A percentile compares a stretch with the other conserved stretches of the same genome.
These are phyloP conservation scores for Scleroderma bovista DNA, from an alignment of 768 basidiomycete genomes.

Conservation along the genomic window DNA sequence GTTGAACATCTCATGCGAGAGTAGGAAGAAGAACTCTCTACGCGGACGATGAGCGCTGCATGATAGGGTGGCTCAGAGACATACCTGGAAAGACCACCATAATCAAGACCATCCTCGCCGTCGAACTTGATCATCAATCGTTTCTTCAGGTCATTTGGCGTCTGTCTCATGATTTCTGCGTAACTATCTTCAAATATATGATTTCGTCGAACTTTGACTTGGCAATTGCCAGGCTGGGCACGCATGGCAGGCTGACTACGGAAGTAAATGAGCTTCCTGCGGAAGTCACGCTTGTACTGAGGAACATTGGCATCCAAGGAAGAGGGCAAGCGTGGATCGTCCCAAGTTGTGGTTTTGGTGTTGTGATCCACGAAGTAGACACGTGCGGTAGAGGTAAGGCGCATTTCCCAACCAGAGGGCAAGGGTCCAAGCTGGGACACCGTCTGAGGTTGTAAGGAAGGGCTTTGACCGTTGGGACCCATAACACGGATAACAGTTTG, in stretches of 20 bases:
- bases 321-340: conserved; percentile 94
- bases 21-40: conserved; percentile 99
- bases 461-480: conserved; percentile 86
- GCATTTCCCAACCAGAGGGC: conserved; percentile 99
- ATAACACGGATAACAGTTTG: conserved; percentile 96
- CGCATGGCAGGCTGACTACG: conserved; percentile 97
- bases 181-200: conserved; percentile 99
- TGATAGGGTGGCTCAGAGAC: conserved; percentile 16
- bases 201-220: conserved; percentile 96
- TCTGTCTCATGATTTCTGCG: conserved; percentile 99
- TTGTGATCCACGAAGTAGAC: conserved; percentile 99
- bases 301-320: conserved; percentile 95
- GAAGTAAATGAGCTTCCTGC: conserved; percentile 99
- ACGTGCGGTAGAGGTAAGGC: conserved; percentile 93
- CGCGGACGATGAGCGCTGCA: conserved; percentile 6
- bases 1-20: conserved; percentile 99
- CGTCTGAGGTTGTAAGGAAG: conserved; percentile 87
- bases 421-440: conserved; percentile 96
- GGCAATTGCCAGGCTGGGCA: conserved; percentile 97
- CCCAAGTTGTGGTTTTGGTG: conserved; percentile 99
- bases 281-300: conserved; percentile 99
- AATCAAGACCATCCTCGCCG: conserved; percentile 97
- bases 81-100: conserved; percentile 93
- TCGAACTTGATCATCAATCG: conserved; percentile 99
- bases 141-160: conserved; percentile 97